A percentile compares a stretch with the other conserved stretches of the same genome.
Evolutionary conservation across 2,329 filamentous ascomycete species (phyloP).

Genomic region (Aspergillus versicolor): DNA sequence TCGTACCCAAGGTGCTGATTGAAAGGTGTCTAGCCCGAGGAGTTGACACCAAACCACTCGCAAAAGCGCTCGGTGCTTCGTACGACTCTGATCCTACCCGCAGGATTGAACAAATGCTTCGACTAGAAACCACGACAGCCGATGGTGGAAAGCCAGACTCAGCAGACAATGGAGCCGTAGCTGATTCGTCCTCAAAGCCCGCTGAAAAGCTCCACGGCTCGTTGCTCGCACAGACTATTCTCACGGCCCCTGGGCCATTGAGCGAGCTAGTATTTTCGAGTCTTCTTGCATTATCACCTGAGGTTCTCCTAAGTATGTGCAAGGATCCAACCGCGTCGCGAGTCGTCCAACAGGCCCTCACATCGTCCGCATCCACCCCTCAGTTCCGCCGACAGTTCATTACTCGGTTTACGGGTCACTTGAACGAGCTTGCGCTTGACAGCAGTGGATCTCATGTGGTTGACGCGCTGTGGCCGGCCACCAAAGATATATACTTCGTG

Average conservation of each 20-base stretch:
- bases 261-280: constrained; percentile 71
- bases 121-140: constrained; percentile 51
- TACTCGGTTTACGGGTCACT: constrained; percentile 61
- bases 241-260: constrained; percentile 69
- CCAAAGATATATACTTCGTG: constrained; percentile 63
- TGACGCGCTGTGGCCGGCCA: constrained; percentile 65
- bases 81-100: constrained; percentile 52
- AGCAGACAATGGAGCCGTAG: constrained; percentile 13
- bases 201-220: constrained; percentile 72
- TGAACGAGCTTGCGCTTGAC: constrained; percentile 61
- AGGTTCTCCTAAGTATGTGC: constrained; percentile 63
- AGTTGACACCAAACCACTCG: constrained; percentile 57
- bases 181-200: constrained; percentile 38
- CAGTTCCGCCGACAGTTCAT: constrained; percentile 64
- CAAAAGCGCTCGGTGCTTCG: constrained; percentile 56
- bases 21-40: constrained; percentile 74
- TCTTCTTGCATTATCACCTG: constrained; percentile 59
- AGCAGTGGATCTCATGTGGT: constrained; percentile 66
- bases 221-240: constrained; percentile 75
- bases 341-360: constrained; percentile 64
- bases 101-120: constrained; percentile 61
- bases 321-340: constrained; percentile 60
- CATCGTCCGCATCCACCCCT: constrained; percentile 51
- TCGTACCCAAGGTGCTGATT: constrained; percentile 77
- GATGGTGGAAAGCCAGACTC: constrained; percentile 51